Evolutionary conservation across 2,329 filamentous ascomycete species (phyloP).

Genomic region (Malbranchea zuffiana): DNA sequence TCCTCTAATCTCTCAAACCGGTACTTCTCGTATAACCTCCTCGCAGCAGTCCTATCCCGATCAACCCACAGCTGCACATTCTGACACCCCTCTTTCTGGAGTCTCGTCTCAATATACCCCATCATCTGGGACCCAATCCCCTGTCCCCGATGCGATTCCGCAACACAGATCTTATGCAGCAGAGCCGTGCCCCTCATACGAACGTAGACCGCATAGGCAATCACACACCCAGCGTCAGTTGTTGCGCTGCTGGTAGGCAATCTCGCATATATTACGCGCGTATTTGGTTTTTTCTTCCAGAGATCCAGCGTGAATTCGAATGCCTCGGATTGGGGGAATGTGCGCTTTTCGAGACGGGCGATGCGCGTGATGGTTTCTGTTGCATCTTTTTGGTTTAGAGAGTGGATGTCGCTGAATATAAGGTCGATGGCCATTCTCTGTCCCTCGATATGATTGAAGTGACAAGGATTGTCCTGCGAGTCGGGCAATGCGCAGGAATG

Average conservation of each 20-base stretch:
- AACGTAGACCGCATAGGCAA: constrained; percentile 40
- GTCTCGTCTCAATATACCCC: constrained; percentile 31
- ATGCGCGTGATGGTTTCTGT: constrained; percentile 28
- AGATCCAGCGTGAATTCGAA: constrained; percentile 39
- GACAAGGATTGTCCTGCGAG: too few species aligned
- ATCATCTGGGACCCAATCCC: constrained; percentile 40
- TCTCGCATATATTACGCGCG: constrained; percentile 31
- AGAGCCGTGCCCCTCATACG: constrained; percentile 36
- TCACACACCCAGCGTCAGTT: constrained; percentile 23
- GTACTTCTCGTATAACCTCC: constrained; percentile 35
- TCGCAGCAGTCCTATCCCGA: constrained; percentile 35
- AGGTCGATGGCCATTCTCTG: too few species aligned
- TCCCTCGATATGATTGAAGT: too few species aligned
- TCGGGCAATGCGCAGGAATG: too few species aligned
- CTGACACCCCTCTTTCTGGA: constrained; percentile 38
- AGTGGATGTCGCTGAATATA: constrained; percentile 30
- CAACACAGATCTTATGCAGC: constrained; percentile 44
- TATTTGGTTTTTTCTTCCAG: constrained; percentile 40
- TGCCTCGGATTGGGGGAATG: constrained; percentile 42
- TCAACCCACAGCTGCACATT: constrained; percentile 44
- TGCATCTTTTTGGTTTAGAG: constrained; percentile 26
- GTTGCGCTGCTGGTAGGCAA: constrained; percentile 7
- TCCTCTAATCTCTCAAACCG: constrained; percentile 39
- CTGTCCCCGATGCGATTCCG: constrained; percentile 35
- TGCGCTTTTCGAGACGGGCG: constrained; percentile 38